Base-by-base conservation (phyloP, 1,284 basidiomycete genomes). In the Grifola frondosa region DNA sequence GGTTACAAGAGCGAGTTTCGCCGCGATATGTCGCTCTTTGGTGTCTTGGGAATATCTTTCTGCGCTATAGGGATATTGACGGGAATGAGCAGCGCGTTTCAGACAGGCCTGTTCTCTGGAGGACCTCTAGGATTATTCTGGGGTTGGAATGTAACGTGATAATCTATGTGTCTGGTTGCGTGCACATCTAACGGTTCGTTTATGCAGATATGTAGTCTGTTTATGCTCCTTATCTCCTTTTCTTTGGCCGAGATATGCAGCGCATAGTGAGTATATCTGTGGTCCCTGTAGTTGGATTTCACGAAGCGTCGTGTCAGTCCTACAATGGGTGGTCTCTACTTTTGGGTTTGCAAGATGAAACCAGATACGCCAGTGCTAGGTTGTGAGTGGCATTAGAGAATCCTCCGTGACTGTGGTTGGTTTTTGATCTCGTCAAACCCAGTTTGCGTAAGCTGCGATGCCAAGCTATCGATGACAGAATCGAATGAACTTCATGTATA, bases 331-430 rank as follows among this genome's bases (percentile, higher is more conserved):
- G 78, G 77, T 3, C 59, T 80, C 28, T 81, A 80, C 57, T 80
- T 80, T 54, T 80, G 78, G 77, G 78, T 79, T n/a, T 79, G 75
- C 64, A 77, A 73, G 55, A 77, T 81, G 77, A 79, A 79, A 52
- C 76, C 77, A 1, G 70, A 78, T 30, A 50, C 63, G 8, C 78
- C 78, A 3, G 60, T 78, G 19, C 65, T 81, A 7, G 79, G 79
- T 28, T 81, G 78, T 78, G 52, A 62, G 75, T 63, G 6, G n/a
- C 6, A 2, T 33, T 13, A 25, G 5, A 24, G 17, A n/a, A 13
- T 4, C 13, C 17, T 23, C 12, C 13, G 20, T 23, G n/a, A 29
- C n/a, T n/a, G n/a, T n/a, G n/a, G n/a, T n/a, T n/a, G n/a, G n/a
- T n/a, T 20, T n/a, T 19, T 32, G 30, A 41, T 4, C 12, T 17